phyloP scores from a whole-genome alignment of 108 stramenopile genomes.

The Mediolabrus comicus region DNA sequence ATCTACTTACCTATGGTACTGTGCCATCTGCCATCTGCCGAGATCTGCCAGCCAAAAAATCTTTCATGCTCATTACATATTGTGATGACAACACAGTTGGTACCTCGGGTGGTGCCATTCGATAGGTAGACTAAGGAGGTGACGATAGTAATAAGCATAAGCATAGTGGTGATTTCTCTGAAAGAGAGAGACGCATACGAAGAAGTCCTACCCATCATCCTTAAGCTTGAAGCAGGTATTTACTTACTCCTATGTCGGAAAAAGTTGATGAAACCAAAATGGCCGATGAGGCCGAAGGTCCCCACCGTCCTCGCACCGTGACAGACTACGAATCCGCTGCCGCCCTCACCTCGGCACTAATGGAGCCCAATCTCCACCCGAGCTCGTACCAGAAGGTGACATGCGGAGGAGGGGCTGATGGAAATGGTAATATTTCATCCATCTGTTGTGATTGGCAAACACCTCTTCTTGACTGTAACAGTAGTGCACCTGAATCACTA shows the following conservation, averaged over 20 bases:
- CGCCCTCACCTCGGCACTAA: background rate
- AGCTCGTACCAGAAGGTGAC: background rate
- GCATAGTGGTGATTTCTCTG: background rate
- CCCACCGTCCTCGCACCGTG: background rate
- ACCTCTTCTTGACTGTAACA: slow-evolving; percentile 18
- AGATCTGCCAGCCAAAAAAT: no score
- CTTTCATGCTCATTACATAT: no score
- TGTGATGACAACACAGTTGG: no score
- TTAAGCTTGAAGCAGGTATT: background rate
- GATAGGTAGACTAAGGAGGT: no score
- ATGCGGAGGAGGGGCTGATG: background rate
- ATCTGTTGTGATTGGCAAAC: slow-evolving; percentile 31
- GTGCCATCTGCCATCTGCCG: no score
- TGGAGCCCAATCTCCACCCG: background rate
- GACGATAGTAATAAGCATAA: no score
- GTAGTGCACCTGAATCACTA: slow-evolving; percentile 37
- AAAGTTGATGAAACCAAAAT: background rate
- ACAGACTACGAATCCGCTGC: background rate
- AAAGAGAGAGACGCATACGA: no score
- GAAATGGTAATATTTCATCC: background rate
- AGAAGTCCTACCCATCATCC: no score
- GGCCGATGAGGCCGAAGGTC: background rate
- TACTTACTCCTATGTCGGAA: background rate
- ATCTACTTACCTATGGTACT: no score
- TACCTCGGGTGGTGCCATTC: no score